phyloP scores from a whole-genome alignment of 2,329 filamentous ascomycete species.

The Cladophialophora immunda region DNA sequence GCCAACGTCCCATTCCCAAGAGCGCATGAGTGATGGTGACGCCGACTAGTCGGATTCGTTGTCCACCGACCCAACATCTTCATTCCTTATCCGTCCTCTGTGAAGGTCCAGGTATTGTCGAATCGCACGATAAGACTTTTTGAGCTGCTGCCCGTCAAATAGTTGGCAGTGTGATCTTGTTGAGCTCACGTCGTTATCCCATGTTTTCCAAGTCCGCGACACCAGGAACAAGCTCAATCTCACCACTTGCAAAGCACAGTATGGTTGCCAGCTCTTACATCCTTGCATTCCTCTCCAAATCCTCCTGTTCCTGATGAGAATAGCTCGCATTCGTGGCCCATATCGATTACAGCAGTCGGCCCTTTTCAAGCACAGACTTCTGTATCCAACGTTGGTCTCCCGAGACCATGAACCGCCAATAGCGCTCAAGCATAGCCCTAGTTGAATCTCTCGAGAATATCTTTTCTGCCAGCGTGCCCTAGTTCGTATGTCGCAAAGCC shows the following conservation, averaged over 20 bases:
- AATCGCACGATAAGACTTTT: background rate
- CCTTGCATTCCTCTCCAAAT: background rate
- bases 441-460: conserved; percentile 1
- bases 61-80: background rate
- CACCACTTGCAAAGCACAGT: background rate
- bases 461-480: background rate
- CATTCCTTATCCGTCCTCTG: background rate
- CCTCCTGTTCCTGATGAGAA: conserved; percentile 8
- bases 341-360: background rate
- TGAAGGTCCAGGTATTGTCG: background rate
- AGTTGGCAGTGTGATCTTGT: background rate
- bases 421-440: conserved; percentile 2
- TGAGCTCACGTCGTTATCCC: background rate
- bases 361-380: background rate
- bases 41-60: background rate
- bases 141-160: background rate
- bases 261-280: conserved; percentile 1
- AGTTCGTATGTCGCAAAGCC: background rate
- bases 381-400: conserved; percentile 18
- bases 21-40: background rate
- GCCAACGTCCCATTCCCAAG: background rate
- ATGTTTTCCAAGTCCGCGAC: background rate
- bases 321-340: background rate
- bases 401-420: background rate
- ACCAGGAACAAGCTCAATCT: background rate